phyloP scores from a whole-genome alignment of 495 filamentous ascomycete species.

The Penicillium tannophilum region DNA sequence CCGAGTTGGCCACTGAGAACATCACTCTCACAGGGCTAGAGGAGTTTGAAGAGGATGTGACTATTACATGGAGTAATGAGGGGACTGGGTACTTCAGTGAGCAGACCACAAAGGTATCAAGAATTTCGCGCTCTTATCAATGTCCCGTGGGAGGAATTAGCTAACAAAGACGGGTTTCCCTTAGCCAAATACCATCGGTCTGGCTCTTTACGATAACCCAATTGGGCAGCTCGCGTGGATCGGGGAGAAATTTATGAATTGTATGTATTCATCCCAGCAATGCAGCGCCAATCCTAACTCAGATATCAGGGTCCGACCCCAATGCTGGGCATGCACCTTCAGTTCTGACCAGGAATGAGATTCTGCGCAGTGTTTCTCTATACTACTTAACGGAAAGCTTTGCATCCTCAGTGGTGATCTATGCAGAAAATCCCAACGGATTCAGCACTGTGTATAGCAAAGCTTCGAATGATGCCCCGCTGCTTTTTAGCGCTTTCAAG shows the following conservation, averaged over 20 bases:
- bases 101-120: background rate
- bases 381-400: conserved; percentile 12
- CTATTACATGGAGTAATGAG: background rate
- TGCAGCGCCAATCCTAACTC: background rate
- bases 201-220: conserved; percentile 40
- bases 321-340: conserved; percentile 12
- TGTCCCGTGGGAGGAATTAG: background rate
- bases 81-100: background rate
- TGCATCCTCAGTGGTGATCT: conserved; percentile 14
- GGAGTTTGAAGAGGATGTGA: conserved; percentile 3
- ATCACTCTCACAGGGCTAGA: conserved; percentile 9
- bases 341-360: conserved; percentile 12
- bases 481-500: conserved; percentile 12
- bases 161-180: background rate
- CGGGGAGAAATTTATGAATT: conserved; percentile 34
- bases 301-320: background rate
- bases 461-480: conserved; percentile 1
- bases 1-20: conserved; percentile 21
- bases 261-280: background rate
- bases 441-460: conserved; percentile 10
- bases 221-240: conserved; percentile 41
- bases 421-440: conserved; percentile 12
- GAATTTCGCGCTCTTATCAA: background rate
- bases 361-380: conserved; percentile 14
- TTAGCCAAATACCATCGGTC: conserved; percentile 41